Evolutionary conservation across 768 basidiomycete genomes (phyloP).

Genomic region (Lactifluus rugatus): DNA sequence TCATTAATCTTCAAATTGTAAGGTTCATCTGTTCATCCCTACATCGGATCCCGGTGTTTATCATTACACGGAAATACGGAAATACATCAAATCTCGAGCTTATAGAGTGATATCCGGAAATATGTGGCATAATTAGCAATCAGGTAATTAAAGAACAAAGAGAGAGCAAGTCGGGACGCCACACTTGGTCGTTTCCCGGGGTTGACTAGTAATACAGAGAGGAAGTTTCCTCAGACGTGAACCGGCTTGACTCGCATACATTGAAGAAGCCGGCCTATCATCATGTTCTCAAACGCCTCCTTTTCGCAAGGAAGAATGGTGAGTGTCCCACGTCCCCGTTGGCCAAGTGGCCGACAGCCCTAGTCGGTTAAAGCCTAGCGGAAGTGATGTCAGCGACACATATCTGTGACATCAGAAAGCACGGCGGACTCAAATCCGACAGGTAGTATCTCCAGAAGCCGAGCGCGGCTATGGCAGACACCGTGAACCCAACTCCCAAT

Average conservation of each 20-base stretch:
- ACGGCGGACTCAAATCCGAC: constrained; percentile 11
- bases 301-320: neutral
- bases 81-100: neutral
- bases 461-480: constrained; percentile 13
- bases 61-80: neutral
- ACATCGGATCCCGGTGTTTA: neutral
- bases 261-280: neutral
- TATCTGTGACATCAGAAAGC: neutral
- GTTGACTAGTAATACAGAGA: constrained; percentile 5
- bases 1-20: neutral
- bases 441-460: constrained; percentile 16
- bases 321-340: neutral
- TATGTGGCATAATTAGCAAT: neutral
- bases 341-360: neutral
- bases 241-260: neutral
- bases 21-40: neutral
- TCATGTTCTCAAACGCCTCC: neutral
- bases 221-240: neutral
- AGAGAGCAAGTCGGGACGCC: neutral
- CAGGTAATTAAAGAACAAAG: neutral
- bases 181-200: neutral
- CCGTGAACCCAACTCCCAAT: constrained; percentile 13
- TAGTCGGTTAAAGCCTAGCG: neutral
- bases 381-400: neutral
- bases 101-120: neutral